Conservation (phyloP, 805 yeast species). For the Sugiyamaella marilandica region DNA sequence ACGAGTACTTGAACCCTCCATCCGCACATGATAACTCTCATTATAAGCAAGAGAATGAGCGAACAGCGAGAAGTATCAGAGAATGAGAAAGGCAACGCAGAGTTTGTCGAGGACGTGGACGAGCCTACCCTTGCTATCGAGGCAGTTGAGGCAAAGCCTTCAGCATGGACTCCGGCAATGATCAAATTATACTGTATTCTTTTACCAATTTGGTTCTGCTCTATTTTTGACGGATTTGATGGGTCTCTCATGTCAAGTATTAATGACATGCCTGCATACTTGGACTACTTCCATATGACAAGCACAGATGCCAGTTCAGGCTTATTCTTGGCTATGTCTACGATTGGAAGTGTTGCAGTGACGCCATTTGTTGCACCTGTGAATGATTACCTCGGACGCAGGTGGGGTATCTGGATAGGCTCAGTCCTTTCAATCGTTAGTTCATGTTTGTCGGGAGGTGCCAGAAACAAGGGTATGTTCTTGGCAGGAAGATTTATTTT, state of each 20-base stretch:
- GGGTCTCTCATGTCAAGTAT: slow-evolving; percentile 12
- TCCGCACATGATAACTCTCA: too few species aligned
- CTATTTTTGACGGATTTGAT: slow-evolving; percentile 8
- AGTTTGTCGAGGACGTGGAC: too few species aligned
- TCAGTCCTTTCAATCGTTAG: slow-evolving; percentile 10
- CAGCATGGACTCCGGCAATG: neutral
- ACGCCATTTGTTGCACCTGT: slow-evolving; percentile 10
- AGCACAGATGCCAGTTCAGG: slow-evolving; percentile 14
- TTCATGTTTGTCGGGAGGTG: slow-evolving; percentile 8
- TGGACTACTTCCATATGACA: slow-evolving; percentile 9
- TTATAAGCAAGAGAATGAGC: too few species aligned
- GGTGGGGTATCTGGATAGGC: slow-evolving; percentile 14
- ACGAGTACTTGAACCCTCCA: too few species aligned
- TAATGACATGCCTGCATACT: slow-evolving; percentile 7
- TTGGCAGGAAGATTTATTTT: slow-evolving; percentile 6
- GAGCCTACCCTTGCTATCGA: neutral
- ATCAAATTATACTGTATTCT: neutral
- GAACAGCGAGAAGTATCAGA: too few species aligned
- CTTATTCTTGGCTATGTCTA: slow-evolving; percentile 13
- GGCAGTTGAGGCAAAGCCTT: neutral
- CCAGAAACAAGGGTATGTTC: slow-evolving; percentile 3
- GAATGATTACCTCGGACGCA: slow-evolving; percentile 9
- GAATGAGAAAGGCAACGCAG: too few species aligned
- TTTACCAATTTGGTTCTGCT: too few species aligned
- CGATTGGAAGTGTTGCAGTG: slow-evolving; percentile 13